Evolutionary conservation across 129 eudicot genomes (phyloP), one percentile per base, ranked within the genome.

Genomic region (Escallonia herrerae): DNA sequence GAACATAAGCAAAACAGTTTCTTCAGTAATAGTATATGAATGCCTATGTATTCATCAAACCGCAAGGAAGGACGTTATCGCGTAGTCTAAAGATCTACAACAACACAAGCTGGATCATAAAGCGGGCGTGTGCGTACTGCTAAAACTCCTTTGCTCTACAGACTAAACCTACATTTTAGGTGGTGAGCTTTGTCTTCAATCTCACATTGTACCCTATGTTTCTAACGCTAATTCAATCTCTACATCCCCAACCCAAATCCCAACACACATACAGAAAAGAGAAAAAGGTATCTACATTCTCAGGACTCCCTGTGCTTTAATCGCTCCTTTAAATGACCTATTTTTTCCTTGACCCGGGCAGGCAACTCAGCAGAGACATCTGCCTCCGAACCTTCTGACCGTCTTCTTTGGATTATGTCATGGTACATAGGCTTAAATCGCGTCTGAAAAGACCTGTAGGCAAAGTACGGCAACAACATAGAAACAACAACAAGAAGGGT

Each of bases 351-450:
- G 52, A 69, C 70, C 62, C 74, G 73, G 37, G 56, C 65, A 10
- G 71, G 70, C 72, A 69, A 80, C 72, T 75, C 81, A 42, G 74
- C 97, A 0, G 86, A 86, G 47, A 87, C 95, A 2, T 91, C 87
- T 2, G 76, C 42, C 4, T 63, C 48, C 11, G 33, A 22, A 22
- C 97, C 97, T 62, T 89, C 90, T 38, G 80, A 70, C 78, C 95
- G 80, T n/a, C 87, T 76, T 94, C 91, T 84, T 49, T 91, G 94
- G 22, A 91, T 81, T 85, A 81, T 85, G 2, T 88, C 91, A 58
- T 93, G 98, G 73, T 88, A 93, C 82, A 86, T 76, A 3, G 98
- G 98, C 80, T 85, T 88, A 77, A 88, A 88, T 40, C 86, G 74
- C 84, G 82, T 79, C 53, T 83, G 91, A 43, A 93, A 62, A 2